phyloP scores from a whole-genome alignment of 306 rosid species.

The Mucuna pruriens region DNA sequence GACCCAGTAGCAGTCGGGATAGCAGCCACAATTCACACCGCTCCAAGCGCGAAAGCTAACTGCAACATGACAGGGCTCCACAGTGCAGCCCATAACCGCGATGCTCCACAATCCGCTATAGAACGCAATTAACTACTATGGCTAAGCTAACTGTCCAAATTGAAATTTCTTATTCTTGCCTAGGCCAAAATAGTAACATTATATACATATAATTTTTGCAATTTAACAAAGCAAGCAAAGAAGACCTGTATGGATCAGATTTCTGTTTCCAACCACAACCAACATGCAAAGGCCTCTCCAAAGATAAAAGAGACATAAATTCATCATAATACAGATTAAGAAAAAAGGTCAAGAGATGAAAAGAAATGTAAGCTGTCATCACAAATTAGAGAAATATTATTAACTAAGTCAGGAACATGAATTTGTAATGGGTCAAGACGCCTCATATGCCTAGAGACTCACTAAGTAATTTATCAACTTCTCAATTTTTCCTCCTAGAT shows the following conservation, averaged over 20 bases:
- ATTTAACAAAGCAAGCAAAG: neutral
- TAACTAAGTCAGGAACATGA: conserved; percentile 10
- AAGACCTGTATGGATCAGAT: neutral
- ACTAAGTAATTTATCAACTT: neutral
- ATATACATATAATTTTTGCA: neutral
- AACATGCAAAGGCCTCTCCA: conserved; percentile 26
- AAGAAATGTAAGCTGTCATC: neutral
- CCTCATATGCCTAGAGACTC: neutral
- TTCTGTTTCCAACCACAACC: neutral
- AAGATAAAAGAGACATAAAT: neutral
- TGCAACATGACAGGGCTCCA: neutral
- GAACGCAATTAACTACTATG: neutral
- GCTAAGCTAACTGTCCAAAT: neutral
- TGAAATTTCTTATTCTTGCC: neutral
- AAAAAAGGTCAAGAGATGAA: neutral
- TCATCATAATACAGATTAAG: neutral
- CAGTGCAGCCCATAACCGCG: neutral
- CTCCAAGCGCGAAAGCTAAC: neutral
- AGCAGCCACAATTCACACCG: neutral
- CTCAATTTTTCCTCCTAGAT: conserved; percentile 5
- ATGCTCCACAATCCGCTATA: neutral
- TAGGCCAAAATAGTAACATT: neutral
- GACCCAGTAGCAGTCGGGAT: neutral
- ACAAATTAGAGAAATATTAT: neutral
- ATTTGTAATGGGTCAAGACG: neutral